Evolutionary conservation across 2,329 filamentous ascomycete species (phyloP), one percentile per base, ranked within the genome.

Genomic region (Diaporthe ilicicola): DNA sequence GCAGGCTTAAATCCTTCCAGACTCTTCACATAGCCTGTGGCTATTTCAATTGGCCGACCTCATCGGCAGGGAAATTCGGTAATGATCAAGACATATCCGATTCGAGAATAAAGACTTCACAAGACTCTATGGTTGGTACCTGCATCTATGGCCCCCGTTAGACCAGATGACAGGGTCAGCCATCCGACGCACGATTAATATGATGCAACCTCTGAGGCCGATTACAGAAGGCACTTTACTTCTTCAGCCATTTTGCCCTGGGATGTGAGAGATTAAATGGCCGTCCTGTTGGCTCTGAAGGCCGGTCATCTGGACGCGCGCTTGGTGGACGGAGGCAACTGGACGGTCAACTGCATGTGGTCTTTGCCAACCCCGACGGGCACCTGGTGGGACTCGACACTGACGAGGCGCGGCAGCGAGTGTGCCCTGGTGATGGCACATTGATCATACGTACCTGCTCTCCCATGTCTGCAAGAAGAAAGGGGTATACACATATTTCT

Each of bases 161-260:
- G 65, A 29, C 32, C 65, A 68, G 51, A 48, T 68, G 66, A 68
- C 55, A 68, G 44, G 53, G 66, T 68, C 66, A 68, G 42, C n/a
- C 53, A 37, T 37, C 42, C 22, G 29, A 29, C 32, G 32, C 51
- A 56, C 65, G 39, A 48, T 48, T 37, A 39, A 37, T 19, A 48
- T 67, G 29, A 68, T 59, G 66, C 53, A 59, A 51, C 53, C 51
- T 50, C 48, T 51, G 34, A 29, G 34, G 17, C 17, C 22, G 55
- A 27, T 53, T 53, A 54, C 53, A 50, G 29, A 42, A 32, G 27
- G 22, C 42, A 68, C 53, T 39, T 59, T 50, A 48, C 53, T 68
- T 13, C 51, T 68, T 68, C 42, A 48, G 53, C 55, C n/a, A 68
- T 59, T 39, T 59, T 59, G 6, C 32, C 66, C 66, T 50, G 10